phyloP scores from a whole-genome alignment of 352 stramenopile genomes.

The Globisporangium okanoganense region DNA sequence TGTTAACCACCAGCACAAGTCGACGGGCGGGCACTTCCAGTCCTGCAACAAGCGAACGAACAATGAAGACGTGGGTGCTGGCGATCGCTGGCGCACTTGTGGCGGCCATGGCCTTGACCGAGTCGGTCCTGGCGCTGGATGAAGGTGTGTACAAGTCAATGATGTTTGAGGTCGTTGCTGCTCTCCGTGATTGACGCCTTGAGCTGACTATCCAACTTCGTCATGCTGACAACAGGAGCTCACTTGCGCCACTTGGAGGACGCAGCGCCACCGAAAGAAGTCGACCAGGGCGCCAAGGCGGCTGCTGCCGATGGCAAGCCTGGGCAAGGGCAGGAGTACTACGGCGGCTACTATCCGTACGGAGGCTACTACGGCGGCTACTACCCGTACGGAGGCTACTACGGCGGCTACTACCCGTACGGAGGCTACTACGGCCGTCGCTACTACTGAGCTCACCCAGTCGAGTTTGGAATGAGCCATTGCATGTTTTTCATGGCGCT shows the following conservation, averaged over 20 bases:
- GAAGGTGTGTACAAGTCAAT: background rate
- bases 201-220: no score
- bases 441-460: background rate
- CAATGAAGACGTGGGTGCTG: background rate
- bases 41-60: background rate
- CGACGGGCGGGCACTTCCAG: background rate
- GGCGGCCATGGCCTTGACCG: background rate
- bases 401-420: background rate
- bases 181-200: no score
- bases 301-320: no score
- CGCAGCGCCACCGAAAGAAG: background rate
- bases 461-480: no score
- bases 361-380: background rate
- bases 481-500: no score
- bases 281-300: background rate
- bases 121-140: background rate
- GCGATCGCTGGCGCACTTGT: background rate
- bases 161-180: no score
- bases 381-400: background rate
- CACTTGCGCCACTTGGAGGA: background rate
- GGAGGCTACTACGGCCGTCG: background rate
- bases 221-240: background rate
- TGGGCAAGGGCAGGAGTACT: background rate
- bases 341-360: background rate
- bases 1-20: background rate